These are phyloP conservation scores for Phaeotremella skinneri DNA, from an alignment of 768 basidiomycete species.

Conservation along the genomic window DNA sequence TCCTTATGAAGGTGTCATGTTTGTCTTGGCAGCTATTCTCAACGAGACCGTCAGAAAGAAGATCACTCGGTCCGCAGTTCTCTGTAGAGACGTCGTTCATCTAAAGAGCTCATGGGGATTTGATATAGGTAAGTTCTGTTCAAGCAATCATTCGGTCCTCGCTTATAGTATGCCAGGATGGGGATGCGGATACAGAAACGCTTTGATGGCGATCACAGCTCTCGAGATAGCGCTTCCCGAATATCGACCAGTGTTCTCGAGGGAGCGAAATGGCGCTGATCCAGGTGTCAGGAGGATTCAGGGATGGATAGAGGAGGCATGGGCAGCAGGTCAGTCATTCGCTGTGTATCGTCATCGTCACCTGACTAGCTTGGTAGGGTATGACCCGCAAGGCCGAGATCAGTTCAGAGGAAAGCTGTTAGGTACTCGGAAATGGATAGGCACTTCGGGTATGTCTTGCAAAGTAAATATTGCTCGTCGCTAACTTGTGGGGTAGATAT, in stretches of 20 bases:
- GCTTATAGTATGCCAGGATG: conserved; percentile 24
- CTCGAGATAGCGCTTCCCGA: conserved; percentile 21
- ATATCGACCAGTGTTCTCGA: conserved; percentile 31
- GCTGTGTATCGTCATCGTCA: not conserved
- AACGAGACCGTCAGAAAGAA: conserved; percentile 16
- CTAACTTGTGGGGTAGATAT: conserved; percentile 58
- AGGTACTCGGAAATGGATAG: conserved; percentile 72
- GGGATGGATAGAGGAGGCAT: conserved; percentile 75
- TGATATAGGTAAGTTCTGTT: conserved; percentile 37
- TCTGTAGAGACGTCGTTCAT: conserved; percentile 35
- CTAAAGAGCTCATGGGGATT: conserved; percentile 41
- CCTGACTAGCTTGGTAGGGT: conserved; percentile 56
- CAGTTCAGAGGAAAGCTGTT: conserved; percentile 60
- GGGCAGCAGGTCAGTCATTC: conserved; percentile 62
- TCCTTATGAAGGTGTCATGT: conserved; percentile 33
- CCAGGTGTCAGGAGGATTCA: conserved; percentile 77
- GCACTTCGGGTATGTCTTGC: conserved; percentile 63
- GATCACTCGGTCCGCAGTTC: conserved; percentile 36
- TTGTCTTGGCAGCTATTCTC: conserved; percentile 26
- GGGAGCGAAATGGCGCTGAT: conserved; percentile 49
- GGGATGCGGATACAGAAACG: conserved; percentile 53
- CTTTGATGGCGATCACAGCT: conserved; percentile 50
- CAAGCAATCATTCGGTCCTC: no score
- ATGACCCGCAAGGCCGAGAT: conserved; percentile 66
- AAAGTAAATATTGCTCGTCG: not conserved